phyloP scores from a whole-genome alignment of 2,329 filamentous ascomycete species.

The Aspergillus sp. region DNA sequence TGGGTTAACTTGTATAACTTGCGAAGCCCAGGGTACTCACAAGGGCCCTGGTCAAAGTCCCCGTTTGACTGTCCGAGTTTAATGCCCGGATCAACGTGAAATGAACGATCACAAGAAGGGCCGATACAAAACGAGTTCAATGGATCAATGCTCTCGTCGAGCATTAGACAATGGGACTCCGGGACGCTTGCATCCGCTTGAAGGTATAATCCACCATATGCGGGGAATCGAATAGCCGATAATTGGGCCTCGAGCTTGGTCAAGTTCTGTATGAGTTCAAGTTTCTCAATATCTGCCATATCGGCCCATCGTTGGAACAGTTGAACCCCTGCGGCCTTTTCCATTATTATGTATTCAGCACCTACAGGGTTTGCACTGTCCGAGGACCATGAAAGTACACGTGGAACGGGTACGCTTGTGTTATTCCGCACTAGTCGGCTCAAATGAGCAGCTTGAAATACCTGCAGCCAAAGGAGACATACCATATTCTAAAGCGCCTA shows the following conservation, averaged over 20 bases:
- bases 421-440: conserved; percentile 7
- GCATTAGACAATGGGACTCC: background rate
- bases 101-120: conserved; percentile 13
- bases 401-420: conserved; percentile 18
- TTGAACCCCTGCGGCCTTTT: conserved; percentile 27
- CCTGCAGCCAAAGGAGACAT: conserved; percentile 1
- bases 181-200: conserved; percentile 5
- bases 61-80: conserved; percentile 8
- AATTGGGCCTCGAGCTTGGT: conserved; percentile 16
- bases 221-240: conserved; percentile 12
- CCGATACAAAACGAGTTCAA: conserved; percentile 10
- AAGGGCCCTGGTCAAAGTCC: conserved; percentile 2
- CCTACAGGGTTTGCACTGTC: conserved; percentile 23
- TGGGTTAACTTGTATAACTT: too few species aligned
- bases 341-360: conserved; percentile 35
- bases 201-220: conserved; percentile 19
- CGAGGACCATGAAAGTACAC: conserved; percentile 17
- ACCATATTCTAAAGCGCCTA: conserved; percentile 21
- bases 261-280: conserved; percentile 16
- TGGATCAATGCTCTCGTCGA: conserved; percentile 2
- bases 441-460: conserved; percentile 1
- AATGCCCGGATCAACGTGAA: conserved; percentile 5
- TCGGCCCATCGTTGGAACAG: conserved; percentile 22
- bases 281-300: conserved; percentile 9
- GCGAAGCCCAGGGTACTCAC: background rate